These are phyloP conservation scores for Phlebiopsis gigantea DNA, from an alignment of 768 basidiomycete genomes.

Conservation along the genomic window DNA sequence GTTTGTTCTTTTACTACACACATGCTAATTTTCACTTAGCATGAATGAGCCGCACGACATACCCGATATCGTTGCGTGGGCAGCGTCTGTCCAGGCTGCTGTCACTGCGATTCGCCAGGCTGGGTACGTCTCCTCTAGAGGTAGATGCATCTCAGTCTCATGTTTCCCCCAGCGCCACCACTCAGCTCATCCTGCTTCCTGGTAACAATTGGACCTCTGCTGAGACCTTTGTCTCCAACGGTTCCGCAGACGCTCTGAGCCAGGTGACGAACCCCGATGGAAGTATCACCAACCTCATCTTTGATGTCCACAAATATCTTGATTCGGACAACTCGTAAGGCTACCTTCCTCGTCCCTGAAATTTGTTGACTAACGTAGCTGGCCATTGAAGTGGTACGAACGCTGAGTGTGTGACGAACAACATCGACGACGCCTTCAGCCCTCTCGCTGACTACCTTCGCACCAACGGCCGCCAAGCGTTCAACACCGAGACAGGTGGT, in stretches of 20 bases:
- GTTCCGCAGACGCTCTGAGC: conserved; percentile 42
- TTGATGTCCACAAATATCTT: conserved; percentile 62
- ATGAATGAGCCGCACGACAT: conserved; percentile 67
- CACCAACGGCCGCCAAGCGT: conserved; percentile 43
- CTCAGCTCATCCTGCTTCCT: conserved; percentile 52
- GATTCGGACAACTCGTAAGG: conserved; percentile 43
- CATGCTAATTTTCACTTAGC: conserved; percentile 20
- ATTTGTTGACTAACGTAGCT: not conserved
- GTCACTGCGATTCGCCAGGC: conserved; percentile 57
- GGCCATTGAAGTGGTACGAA: conserved; percentile 38
- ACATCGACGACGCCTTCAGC: conserved; percentile 41
- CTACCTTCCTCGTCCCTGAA: not conserved
- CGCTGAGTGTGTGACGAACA: conserved; percentile 47
- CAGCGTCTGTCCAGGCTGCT: conserved; percentile 46
- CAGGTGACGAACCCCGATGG: conserved; percentile 43
- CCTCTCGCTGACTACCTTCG: conserved; percentile 47
- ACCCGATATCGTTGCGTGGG: conserved; percentile 44
- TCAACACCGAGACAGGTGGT: conserved; percentile 62
- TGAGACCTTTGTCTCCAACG: conserved; percentile 42
- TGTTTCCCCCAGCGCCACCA: conserved; percentile 34
- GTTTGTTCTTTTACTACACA: not conserved
- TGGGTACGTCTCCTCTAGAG: conserved; percentile 25
- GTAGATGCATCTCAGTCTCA: not conserved
- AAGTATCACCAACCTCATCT: conserved; percentile 39
- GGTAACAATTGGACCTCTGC: conserved; percentile 54